A percentile compares a stretch with the other conserved stretches of the same genome.
These are phyloP conservation scores for Pestalotiopsis sp. DNA, from an alignment of 2,329 filamentous ascomycete genomes.

Conservation along the genomic window DNA sequence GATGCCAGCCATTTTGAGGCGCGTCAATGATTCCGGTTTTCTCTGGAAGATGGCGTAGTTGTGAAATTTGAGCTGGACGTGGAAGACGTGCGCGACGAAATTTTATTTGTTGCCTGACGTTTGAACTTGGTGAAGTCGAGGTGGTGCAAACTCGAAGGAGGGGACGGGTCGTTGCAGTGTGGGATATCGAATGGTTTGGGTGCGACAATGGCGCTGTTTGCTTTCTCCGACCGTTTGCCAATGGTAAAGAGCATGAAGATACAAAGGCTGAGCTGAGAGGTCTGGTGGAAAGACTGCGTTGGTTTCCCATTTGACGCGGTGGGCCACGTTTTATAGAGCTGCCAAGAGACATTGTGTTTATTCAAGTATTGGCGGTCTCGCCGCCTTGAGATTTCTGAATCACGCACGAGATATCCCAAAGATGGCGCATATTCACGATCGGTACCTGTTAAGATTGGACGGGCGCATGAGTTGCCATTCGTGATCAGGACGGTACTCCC, in stretches of 20 bases:
- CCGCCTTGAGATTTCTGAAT: not conserved
- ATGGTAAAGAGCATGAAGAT: not conserved
- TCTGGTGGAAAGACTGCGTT: not conserved
- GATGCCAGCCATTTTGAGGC: not conserved
- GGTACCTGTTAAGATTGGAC: not conserved
- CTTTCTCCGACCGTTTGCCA: not conserved
- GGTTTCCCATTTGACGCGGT: too few relatives aligned
- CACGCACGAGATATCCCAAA: not conserved
- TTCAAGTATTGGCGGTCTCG: not conserved
- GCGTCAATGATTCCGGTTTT: not conserved
- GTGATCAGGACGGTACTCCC: too few relatives aligned
- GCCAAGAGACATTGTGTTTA: not conserved
- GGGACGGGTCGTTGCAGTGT: not conserved
- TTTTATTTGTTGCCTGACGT: not conserved
- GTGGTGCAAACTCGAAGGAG: not conserved
- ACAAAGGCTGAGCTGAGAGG: not conserved
- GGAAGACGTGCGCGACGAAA: not conserved
- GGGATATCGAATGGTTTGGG: not conserved
- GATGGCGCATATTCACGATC: not conserved
- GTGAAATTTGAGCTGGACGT: not conserved
- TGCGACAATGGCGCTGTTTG: not conserved
- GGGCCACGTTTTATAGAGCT: too few relatives aligned
- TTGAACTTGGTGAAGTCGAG: not conserved
- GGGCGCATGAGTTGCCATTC: too few relatives aligned
- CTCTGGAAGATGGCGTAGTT: not conserved